Percentiles rank a stretch among this genome's conserved stretches.
Conservation (phyloP, 2,329 filamentous ascomycete species). For the Aspergillus intermedius region DNA sequence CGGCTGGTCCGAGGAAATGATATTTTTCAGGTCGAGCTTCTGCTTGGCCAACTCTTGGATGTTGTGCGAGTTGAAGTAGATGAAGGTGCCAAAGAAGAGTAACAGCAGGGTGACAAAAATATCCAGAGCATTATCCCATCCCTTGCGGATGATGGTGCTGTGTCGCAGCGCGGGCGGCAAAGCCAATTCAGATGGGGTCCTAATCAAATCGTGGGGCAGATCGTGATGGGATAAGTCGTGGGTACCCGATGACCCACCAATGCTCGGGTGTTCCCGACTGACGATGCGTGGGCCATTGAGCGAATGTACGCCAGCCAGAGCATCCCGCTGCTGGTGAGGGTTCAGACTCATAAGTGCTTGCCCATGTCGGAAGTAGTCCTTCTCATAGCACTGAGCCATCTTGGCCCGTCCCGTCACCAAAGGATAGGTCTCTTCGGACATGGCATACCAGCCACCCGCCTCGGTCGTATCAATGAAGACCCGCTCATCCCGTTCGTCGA, state of each 20-base stretch:
- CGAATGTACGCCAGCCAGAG: slow-evolving; percentile 65
- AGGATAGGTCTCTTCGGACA: slow-evolving; percentile 82
- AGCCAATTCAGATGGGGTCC: slow-evolving; percentile 31
- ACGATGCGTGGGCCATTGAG: slow-evolving; percentile 45
- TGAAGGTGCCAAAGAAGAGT: slow-evolving; percentile 34
- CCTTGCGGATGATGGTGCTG: slow-evolving; percentile 40
- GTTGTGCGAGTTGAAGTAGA: slow-evolving; percentile 39
- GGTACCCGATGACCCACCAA: slow-evolving; percentile 34
- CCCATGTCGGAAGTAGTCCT: slow-evolving; percentile 39
- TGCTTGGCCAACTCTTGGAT: slow-evolving; percentile 37
- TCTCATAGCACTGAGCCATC: slow-evolving; percentile 51
- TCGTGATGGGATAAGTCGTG: slow-evolving; percentile 27
- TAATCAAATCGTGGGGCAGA: slow-evolving; percentile 30
- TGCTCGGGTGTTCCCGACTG: slow-evolving; percentile 38
- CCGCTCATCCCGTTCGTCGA: slow-evolving; percentile 53
- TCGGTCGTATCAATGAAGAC: slow-evolving; percentile 85
- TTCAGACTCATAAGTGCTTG: slow-evolving; percentile 34
- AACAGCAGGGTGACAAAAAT: slow-evolving; percentile 38
- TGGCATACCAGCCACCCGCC: slow-evolving; percentile 84
- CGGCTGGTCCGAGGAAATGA: slow-evolving; percentile 33
- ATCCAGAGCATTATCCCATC: slow-evolving; percentile 41
- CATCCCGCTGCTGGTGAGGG: slow-evolving; percentile 49
- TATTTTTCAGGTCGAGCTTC: slow-evolving; percentile 41
- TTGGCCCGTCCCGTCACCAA: slow-evolving; percentile 67
- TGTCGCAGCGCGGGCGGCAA: slow-evolving; percentile 34